phyloP scores from a whole-genome alignment of 805 yeast genomes.

The baker's yeast (Saccharomyces cerevisiae) region DNA sequence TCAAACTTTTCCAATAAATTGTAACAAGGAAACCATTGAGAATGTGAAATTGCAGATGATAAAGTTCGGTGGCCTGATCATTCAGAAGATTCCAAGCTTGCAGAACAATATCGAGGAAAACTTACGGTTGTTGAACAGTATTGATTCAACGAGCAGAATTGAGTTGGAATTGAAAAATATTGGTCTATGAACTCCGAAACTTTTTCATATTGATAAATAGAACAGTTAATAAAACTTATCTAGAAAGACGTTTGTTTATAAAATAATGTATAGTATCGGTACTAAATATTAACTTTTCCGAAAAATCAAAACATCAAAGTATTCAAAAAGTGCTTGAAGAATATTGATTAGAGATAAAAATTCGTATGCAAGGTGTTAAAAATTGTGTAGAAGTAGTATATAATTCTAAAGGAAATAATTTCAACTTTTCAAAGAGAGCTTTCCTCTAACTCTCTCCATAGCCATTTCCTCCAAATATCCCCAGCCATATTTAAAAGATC shows the following conservation, averaged over 20 bases:
- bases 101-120: slow-evolving; percentile 15
- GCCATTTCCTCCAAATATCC: slow-evolving; percentile 80
- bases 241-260: background rate
- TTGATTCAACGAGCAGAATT: slow-evolving; percentile 44
- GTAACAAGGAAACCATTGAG: slow-evolving; percentile 41
- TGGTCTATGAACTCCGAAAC: slow-evolving; percentile 5
- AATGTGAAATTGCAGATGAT: slow-evolving; percentile 48
- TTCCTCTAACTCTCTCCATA: slow-evolving; percentile 53
- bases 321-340: background rate
- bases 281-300: background rate
- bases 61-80: slow-evolving; percentile 29
- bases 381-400: background rate
- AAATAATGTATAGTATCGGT: background rate
- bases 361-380: background rate
- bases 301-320: no score
- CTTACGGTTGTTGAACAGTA: slow-evolving; percentile 21
- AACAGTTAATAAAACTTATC: background rate
- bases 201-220: background rate
- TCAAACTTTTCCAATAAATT: slow-evolving; percentile 25
- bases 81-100: slow-evolving; percentile 9
- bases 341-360: background rate
- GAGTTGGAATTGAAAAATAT: slow-evolving; percentile 27
- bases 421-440: slow-evolving; percentile 12
- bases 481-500: slow-evolving; percentile 72
- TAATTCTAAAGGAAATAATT: background rate